A percentile compares a stretch with the other conserved stretches of the same genome.
Conservation (phyloP, 257 asterid species). For the Capsicum rhomboideum region DNA sequence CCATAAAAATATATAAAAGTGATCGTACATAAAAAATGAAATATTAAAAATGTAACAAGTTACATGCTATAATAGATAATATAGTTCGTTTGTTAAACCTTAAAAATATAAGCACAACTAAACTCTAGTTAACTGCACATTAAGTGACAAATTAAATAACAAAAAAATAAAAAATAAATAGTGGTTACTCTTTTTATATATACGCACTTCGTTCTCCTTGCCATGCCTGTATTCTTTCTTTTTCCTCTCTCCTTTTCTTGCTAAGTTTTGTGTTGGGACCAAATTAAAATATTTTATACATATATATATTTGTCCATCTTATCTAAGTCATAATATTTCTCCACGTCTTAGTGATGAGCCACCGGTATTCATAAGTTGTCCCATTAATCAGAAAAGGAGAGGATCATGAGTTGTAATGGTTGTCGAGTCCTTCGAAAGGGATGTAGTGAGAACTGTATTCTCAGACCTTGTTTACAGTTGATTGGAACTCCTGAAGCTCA, state of each 20-base stretch:
- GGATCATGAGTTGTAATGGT: slow-evolving; percentile 60
- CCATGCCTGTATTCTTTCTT: background rate
- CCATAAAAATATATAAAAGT: no score
- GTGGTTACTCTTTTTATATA: background rate
- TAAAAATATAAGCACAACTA: background rate
- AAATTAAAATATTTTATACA: background rate
- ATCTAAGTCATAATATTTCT: background rate
- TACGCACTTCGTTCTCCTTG: background rate
- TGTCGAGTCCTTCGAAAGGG: slow-evolving; percentile 71
- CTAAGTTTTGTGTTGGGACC: background rate
- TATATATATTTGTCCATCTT: no score
- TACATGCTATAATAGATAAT: no score
- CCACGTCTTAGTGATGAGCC: background rate
- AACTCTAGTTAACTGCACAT: background rate
- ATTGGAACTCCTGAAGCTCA: slow-evolving; percentile 43
- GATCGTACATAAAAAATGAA: no score
- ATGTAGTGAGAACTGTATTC: slow-evolving; percentile 42
- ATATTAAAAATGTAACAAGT: no score
- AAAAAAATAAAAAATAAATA: no score
- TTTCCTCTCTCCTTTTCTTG: background rate
- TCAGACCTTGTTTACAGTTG: slow-evolving; percentile 50
- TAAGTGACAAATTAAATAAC: no score
- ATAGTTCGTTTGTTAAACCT: no score
- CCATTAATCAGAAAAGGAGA: background rate
- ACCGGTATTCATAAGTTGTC: background rate